phyloP scores from a whole-genome alignment of 768 basidiomycete species.

The Lentinus brumalis region DNA sequence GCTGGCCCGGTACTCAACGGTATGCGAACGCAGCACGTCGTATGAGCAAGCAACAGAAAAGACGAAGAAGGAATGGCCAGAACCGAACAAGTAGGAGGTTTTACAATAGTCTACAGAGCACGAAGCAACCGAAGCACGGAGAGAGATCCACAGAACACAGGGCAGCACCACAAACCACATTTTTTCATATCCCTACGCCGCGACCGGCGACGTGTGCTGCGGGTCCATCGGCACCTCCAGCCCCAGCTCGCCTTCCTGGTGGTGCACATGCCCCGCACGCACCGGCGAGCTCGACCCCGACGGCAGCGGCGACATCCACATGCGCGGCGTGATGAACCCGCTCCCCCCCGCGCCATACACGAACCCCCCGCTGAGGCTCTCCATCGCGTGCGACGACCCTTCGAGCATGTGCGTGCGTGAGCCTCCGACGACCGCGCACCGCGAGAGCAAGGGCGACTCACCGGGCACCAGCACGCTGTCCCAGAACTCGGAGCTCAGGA shows the following conservation, averaged over 20 bases:
- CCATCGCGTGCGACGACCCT: slow-evolving; percentile 82
- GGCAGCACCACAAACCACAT: too few relatives aligned
- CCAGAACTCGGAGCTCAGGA: slow-evolving; percentile 82
- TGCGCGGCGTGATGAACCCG: slow-evolving; percentile 77
- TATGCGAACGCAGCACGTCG: not conserved
- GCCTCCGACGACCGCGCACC: not conserved
- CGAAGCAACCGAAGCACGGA: not conserved
- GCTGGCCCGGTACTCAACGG: not conserved
- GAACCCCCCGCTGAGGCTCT: slow-evolving; percentile 83
- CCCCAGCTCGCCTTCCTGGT: slow-evolving; percentile 1
- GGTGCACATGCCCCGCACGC: slow-evolving; percentile 7
- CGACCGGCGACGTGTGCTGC: slow-evolving; percentile 4
- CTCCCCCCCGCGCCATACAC: slow-evolving; percentile 84
- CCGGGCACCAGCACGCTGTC: slow-evolving; percentile 87
- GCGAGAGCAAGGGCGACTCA: slow-evolving; percentile 37
- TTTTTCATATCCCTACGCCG: not conserved
- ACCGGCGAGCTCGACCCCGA: slow-evolving; percentile 54
- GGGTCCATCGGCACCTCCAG: slow-evolving; percentile 3
- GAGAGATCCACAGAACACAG: too few relatives aligned
- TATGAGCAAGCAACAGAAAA: not conserved
- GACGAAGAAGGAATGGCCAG: not conserved
- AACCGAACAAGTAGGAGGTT: not conserved
- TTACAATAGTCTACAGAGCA: not conserved
- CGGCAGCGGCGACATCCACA: slow-evolving; percentile 58
- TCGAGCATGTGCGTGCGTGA: not conserved